Base-by-base conservation (phyloP, 163 green algal species). In the Trebouxiophyceae sp. region DNA sequence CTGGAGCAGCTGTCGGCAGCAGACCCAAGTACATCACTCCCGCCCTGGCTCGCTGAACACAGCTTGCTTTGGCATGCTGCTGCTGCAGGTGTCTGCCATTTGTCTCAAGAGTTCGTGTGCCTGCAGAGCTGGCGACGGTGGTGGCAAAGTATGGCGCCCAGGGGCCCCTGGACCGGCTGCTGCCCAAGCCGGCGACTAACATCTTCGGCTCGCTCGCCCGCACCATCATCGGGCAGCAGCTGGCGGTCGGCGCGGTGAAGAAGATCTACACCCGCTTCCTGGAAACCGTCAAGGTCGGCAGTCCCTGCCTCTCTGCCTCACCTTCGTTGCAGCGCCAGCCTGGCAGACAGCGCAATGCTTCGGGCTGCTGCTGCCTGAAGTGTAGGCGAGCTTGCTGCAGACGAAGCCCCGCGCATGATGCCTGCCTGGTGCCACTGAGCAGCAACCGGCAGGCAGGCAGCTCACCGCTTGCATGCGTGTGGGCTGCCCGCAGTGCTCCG, bases 221-320 rank as follows among this genome's bases (percentile, higher is more conserved):
- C 26, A 71, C 58, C 4, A 84, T 83, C 22, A 31, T 71, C 4
- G 70, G 57, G 20, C 78, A 83, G 55, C 78, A 84, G 62, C 63
- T 83, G 19, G 67, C 68, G 27, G 46, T 34, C 24, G 57, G 33
- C 5, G 66, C 66, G 29, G 78, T 76, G 0, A 60, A 62, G 0
- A 28, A 44, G 22, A 85, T 85, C 46, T 70, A 72, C 45, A 30
- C 26, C 4, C 70, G 78, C 24, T 72, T 81, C 30, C 60, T 82
- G 27, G 19, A 44, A 2, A 29, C 58, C 0, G 81, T 72, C 57
- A 34, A 67, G 66, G 69, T 50, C 39, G 39, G 12, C 12, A n/a
- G 39, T 16, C 12, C 39, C 39, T 50, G 39, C 39, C 39, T 50
- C 19, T 50, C 12, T 50, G 12, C 39, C 12, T 50, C 39, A 16